These are phyloP conservation scores for Fusarium begoniae DNA, from an alignment of 2,329 filamentous ascomycete species.

Conservation along the genomic window DNA sequence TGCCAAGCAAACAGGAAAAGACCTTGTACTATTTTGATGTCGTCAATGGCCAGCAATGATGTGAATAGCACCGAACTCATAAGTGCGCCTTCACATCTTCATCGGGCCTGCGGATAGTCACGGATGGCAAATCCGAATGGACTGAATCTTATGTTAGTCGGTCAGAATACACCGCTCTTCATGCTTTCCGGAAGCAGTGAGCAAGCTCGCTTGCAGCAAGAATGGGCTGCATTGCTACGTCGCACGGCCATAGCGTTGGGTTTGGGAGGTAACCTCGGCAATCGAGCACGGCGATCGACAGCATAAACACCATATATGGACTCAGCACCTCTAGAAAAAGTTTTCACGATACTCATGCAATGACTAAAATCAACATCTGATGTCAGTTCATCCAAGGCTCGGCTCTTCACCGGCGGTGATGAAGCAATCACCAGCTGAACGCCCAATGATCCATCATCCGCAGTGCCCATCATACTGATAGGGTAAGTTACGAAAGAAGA, in stretches of 20 bases:
- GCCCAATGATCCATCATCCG: too few species aligned
- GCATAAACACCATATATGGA: neutral
- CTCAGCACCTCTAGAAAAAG: too few species aligned
- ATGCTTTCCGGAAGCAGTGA: neutral
- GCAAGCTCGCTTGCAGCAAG: neutral
- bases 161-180: neutral
- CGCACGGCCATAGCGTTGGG: neutral
- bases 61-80: neutral
- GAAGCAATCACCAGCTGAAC: neutral
- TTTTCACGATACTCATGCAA: neutral
- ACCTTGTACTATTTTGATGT: slow-evolving; percentile 6
- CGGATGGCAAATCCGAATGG: neutral
- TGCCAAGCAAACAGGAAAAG: slow-evolving; percentile 5
- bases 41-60: neutral
- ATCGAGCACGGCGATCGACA: neutral
- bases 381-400: neutral
- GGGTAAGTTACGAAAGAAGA: neutral
- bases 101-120: neutral
- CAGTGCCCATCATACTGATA: fast-evolving
- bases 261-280: neutral
- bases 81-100: neutral
- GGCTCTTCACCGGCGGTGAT: slow-evolving; percentile 2
- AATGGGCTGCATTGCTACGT: neutral
- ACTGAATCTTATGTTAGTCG: neutral
- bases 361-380: neutral